Base-by-base conservation (phyloP, 306 rosid species). In the Vicia faba region DNA sequence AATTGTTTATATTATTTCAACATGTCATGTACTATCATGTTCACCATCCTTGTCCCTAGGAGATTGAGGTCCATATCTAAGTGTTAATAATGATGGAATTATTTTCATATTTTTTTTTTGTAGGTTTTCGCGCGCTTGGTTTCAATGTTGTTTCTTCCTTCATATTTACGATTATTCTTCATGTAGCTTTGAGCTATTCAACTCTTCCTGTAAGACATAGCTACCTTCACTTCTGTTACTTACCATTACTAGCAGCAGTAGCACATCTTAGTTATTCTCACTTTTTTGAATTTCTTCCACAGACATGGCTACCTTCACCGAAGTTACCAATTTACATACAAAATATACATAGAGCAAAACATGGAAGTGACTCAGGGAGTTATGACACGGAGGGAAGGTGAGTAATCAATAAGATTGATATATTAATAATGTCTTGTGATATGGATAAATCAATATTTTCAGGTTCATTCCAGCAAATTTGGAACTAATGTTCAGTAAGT, bases 311-410 rank as follows among this genome's bases (percentile, higher is more conserved):
- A 6, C 96, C 96, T 76, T 89, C 96, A 40, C 89, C 83, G 29
- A 64, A 57, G 23, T 82, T 89, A 60, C 88, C 93, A 40, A 87
- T 89, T 61, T 45, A 85, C 81, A 74, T 87, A 69, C 41, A 48
- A 53, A 89, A 87, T 80, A 78, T 87, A 65, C 91, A 87, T n/a
- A 85, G 54, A 78, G 95, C 84, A 31, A 83, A 82, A 65, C 91
- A 89, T 72, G 96, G 96, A 69, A 66, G 96, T 78, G 96, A 87
- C 67, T 66, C 86, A 3, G 91, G 80, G 16, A 69, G 60, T 62
- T 89, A 84, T 50, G 95, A 89, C 78, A 85, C 95, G 1, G 96
- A 89, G 80, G 96, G 91, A 83, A 83, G 93, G 96, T 84, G 43
- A 74, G 72, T 4, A 15, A 46, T 7, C 9, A 33, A 33, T 13